Evolutionary conservation across 1,284 basidiomycete species (phyloP), one percentile per base, ranked within the genome.

Genomic region (Ceratobasidium sp.): DNA sequence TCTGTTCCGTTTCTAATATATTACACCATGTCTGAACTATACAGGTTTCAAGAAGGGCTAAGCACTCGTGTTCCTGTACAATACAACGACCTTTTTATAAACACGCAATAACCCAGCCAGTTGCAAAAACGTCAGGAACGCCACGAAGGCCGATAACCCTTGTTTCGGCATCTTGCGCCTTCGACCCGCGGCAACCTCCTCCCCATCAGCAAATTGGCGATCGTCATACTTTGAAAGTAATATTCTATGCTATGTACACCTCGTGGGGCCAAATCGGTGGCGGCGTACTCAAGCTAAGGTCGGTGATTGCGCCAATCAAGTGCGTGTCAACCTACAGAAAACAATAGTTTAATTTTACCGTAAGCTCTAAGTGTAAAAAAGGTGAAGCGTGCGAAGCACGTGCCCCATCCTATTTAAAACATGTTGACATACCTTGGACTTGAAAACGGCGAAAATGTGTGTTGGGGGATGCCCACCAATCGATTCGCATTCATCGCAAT

Each of bases 401-500:
- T 10, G 51, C 51, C 26, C 23, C 51, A 26, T 26, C 51, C 35
- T 4, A 28, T 54, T 20, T 37, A 63, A 53, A 66, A 66, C 2
- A 23, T 35, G 51, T 42, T 33, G 35, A 75, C 87, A 82, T 79
- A 94, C 93, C 60, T 87, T 85, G 1, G 93, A 90, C 83, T 97
- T 97, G 85, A 97, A 93, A 10, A 94, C 92, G 37, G 95, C 86
- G 83, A 96, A 97, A 53, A 94, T 85, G 82, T 97, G 95, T 2
- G 89, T 90, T 74, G 89, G 86, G 80, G 96, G 89, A 81, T 97
- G 95, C 54, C 91, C 92, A 79, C 94, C 93, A 37, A 93, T 84
- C 76, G 85, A 86, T 82, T 95, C 92, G 78, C 95, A 96, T 42
- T 88, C 87, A 74, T 90, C 89, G 83, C 95, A 96, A 23, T 96